Percentiles rank a stretch among this genome's conserved stretches.
These are phyloP conservation scores for Fusarium sp. DNA, from an alignment of 2,329 filamentous ascomycete genomes.

Conservation along the genomic window DNA sequence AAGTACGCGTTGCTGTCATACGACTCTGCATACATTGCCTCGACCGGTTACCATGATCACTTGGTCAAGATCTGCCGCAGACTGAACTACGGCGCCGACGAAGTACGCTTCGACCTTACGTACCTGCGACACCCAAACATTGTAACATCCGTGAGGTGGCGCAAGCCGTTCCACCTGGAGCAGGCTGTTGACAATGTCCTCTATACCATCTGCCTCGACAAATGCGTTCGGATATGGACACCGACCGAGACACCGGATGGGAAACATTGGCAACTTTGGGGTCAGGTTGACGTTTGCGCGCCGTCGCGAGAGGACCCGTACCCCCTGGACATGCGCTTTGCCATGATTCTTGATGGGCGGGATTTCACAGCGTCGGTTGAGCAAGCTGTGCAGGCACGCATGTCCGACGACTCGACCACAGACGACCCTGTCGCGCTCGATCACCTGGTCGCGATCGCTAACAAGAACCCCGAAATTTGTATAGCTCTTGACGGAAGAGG, in stretches of 20 bases:
- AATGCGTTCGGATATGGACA: conserved; percentile 84
- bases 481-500: conserved; percentile 86
- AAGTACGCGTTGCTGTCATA: conserved; percentile 84
- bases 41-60: conserved; percentile 79
- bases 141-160: conserved; percentile 90
- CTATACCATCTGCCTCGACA: conserved; percentile 88
- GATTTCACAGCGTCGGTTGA: conserved; percentile 84
- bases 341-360: conserved; percentile 84
- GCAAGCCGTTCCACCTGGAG: conserved; percentile 78
- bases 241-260: conserved; percentile 76
- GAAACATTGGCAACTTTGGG: conserved; percentile 82
- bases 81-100: conserved; percentile 82
- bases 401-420: conserved; percentile 65
- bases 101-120: conserved; percentile 88
- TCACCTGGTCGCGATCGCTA: conserved; percentile 86
- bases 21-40: conserved; percentile 88
- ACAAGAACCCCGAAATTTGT: conserved; percentile 86
- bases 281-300: conserved; percentile 78
- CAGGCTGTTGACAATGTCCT: conserved; percentile 87
- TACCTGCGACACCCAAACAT: conserved; percentile 87
- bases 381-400: conserved; percentile 72
- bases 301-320: conserved; percentile 66
- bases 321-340: conserved; percentile 48
- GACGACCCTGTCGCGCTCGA: conserved; percentile 77
- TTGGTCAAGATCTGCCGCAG: conserved; percentile 94